Base-by-base conservation (phyloP, 768 basidiomycete genomes). In the Amanita rimosa region DNA sequence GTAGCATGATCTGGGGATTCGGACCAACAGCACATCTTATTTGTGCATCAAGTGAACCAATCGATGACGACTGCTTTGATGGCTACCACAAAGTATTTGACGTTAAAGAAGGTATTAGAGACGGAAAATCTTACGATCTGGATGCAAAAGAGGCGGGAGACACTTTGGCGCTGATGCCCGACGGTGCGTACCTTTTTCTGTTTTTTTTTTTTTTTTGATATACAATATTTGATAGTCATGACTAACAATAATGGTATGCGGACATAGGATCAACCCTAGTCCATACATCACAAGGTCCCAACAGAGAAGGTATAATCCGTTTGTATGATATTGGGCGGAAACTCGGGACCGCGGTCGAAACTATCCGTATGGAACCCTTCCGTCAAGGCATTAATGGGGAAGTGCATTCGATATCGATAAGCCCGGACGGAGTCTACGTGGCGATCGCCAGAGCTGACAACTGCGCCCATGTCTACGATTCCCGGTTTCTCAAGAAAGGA, bases 401-500 rank as follows among this genome's bases (percentile, higher is more conserved):
- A 57, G 68, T 83, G 27, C 78, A 70, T 41, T 61, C 60, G 44
- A 68, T 74, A 11, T 55, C 63, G 1, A 81, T 78, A 58, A 83
- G 81, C 54, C 70, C 79, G 0, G 83, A 85, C 53, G 74, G 73
- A 8, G 62, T 76, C 3, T 77, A 78, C 54, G 67, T 86, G 7
- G 78, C 83, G 11, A 58, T 80, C 5, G 81, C 71, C 3, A 70
- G 81, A 37, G 74, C 62, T 38, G 81, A 86, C 57, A 81, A 83
- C 52, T 58, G 58, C 29, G 63, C 67, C 1, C 77, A 84, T 48
- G 60, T 87, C 3, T 86, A 85, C 52, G 84, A 87, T 58, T 55
- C 70, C 1, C 74, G 84, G 9, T 76, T 69, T 57, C 56, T 81
- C 14, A 59, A 64, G 17, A 62, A 65, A 11, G 71, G 73, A 1